phyloP scores from a whole-genome alignment of 352 stramenopile genomes.

The Phytophthora citricola region DNA sequence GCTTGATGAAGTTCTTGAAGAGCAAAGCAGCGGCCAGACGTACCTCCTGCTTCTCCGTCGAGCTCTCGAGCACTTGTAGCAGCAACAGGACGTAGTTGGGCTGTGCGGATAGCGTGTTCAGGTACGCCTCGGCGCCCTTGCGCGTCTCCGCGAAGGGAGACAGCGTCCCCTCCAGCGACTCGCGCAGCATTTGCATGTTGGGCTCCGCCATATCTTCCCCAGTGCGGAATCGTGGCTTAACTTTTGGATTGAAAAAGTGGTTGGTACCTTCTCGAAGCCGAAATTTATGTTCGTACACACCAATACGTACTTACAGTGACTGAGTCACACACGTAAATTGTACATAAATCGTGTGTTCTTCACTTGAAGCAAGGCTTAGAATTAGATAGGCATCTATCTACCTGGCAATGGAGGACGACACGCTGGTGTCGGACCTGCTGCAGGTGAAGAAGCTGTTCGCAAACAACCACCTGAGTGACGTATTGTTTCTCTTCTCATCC shows the following conservation, averaged over 20 bases:
- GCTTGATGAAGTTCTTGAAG: slow-evolving; percentile 99
- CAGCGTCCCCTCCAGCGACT: slow-evolving; percentile 80
- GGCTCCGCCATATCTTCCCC: slow-evolving; percentile 62
- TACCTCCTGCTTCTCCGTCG: slow-evolving; percentile 63
- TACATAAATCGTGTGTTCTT: slow-evolving; percentile 1
- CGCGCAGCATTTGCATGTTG: slow-evolving; percentile 72
- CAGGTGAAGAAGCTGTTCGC: slow-evolving; percentile 66
- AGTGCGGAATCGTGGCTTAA: slow-evolving; percentile 3
- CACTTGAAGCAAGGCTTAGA: slow-evolving; percentile 21
- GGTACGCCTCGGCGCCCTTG: slow-evolving; percentile 73
- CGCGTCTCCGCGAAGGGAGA: slow-evolving; percentile 75
- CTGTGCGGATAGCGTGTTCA: slow-evolving; percentile 64
- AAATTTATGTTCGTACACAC: slow-evolving; percentile 5
- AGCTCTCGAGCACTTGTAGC: slow-evolving; percentile 77
- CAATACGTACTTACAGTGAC: slow-evolving; percentile 4
- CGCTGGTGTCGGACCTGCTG: slow-evolving; percentile 59
- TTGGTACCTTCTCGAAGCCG: slow-evolving; percentile 12
- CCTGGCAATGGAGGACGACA: slow-evolving; percentile 19
- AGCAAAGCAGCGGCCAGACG: slow-evolving; percentile 76
- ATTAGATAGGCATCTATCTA: slow-evolving; percentile 4
- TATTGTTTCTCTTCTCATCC: slow-evolving; percentile 77
- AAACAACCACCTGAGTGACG: slow-evolving; percentile 80
- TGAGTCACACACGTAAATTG: no score
- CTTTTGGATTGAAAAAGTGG: slow-evolving; percentile 14
- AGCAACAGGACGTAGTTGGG: slow-evolving; percentile 78